Evolutionary conservation across 306 rosid species (phyloP).

Genomic region (Senna siamea): DNA sequence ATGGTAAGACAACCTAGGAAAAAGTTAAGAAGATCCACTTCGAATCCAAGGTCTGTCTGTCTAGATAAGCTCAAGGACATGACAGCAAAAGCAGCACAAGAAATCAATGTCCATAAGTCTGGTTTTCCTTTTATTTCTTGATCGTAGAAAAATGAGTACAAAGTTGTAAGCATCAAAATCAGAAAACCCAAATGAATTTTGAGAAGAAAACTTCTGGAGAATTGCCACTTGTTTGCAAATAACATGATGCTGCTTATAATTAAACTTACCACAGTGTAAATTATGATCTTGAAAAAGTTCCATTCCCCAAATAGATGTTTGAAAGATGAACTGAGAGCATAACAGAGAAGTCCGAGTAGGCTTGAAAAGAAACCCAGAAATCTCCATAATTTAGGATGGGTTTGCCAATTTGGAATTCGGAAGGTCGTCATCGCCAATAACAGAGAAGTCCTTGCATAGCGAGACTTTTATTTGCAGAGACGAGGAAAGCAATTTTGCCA

Average conservation of each 20-base stretch:
- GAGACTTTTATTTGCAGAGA: too few relatives aligned
- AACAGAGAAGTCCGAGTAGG: neutral
- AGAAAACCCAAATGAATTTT: neutral
- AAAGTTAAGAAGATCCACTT: constrained; percentile 30
- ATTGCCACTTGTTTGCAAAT: neutral
- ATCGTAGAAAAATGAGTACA: neutral
- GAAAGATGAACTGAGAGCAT: constrained; percentile 14
- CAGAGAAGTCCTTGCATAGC: too few relatives aligned
- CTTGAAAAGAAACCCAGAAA: constrained; percentile 15
- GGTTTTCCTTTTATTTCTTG: neutral
- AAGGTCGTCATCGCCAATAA: neutral
- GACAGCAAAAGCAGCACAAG: constrained; percentile 8
- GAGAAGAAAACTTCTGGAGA: neutral
- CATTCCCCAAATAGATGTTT: neutral
- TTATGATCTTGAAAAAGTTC: neutral
- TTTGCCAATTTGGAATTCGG: neutral
- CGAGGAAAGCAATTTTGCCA: too few relatives aligned
- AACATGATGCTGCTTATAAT: neutral
- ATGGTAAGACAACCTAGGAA: constrained; percentile 30
- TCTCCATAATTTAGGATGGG: constrained; percentile 7
- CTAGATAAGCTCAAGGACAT: constrained; percentile 31
- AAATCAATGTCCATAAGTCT: neutral
- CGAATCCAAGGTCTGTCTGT: constrained; percentile 30
- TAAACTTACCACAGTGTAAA: neutral
- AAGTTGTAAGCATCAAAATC: constrained; percentile 12